A percentile compares a stretch with the other conserved stretches of the same genome.
Conservation (phyloP, 1,284 basidiomycete genomes). For the Grifola frondosa region DNA sequence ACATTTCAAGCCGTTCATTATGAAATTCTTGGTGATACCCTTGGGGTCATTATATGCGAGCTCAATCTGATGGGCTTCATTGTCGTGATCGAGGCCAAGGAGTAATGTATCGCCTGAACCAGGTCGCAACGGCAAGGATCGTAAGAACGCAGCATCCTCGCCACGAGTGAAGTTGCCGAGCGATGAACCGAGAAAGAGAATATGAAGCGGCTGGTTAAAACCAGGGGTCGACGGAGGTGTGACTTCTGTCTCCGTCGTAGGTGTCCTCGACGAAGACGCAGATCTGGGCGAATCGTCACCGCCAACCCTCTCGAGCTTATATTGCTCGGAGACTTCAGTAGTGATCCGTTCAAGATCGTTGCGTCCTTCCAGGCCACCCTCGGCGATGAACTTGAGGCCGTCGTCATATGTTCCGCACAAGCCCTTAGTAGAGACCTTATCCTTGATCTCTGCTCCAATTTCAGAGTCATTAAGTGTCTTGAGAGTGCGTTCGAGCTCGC, state of each 20-base stretch:
- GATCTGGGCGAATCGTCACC: slow-evolving; percentile 38
- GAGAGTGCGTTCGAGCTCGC: slow-evolving; percentile 84
- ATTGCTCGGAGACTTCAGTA: slow-evolving; percentile 15
- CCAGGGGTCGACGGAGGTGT: slow-evolving; percentile 43
- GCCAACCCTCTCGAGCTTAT: slow-evolving; percentile 15
- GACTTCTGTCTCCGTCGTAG: slow-evolving; percentile 26
- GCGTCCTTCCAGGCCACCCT: slow-evolving; percentile 52
- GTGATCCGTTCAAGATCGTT: slow-evolving; percentile 16
- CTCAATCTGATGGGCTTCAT: slow-evolving; percentile 66
- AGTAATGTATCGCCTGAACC: slow-evolving; percentile 71
- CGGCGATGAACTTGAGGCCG: slow-evolving; percentile 66
- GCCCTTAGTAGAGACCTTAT: slow-evolving; percentile 76
- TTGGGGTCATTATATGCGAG: slow-evolving; percentile 81
- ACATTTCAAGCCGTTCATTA: slow-evolving; percentile 84
- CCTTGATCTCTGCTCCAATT: slow-evolving; percentile 63
- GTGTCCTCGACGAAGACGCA: slow-evolving; percentile 24
- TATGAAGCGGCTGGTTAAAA: slow-evolving; percentile 57
- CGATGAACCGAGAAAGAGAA: slow-evolving; percentile 94
- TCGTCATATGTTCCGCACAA: slow-evolving; percentile 90
- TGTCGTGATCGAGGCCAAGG: slow-evolving; percentile 86
- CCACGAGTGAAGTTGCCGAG: slow-evolving; percentile 89
- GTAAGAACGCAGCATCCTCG: slow-evolving; percentile 76
- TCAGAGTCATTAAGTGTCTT: slow-evolving; percentile 62
- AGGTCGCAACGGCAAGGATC: slow-evolving; percentile 74
- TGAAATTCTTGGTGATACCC: slow-evolving; percentile 81